A percentile compares a stretch with the other conserved stretches of the same genome.
Conservation (phyloP, 352 stramenopile species). For the Globisporangium splendens region DNA sequence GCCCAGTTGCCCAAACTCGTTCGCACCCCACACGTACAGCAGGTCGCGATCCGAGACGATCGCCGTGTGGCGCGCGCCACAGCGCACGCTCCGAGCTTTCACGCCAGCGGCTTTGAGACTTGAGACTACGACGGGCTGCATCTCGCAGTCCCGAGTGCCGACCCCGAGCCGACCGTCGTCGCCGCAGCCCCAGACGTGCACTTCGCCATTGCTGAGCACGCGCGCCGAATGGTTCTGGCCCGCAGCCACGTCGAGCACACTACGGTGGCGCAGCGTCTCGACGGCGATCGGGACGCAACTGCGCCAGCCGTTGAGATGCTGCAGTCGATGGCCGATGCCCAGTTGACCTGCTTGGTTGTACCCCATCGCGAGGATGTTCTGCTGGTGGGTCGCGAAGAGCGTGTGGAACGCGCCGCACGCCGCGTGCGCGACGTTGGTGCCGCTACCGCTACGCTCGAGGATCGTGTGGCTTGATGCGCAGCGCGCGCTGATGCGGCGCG, state of each 20-base stretch:
- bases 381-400: constrained; percentile 72
- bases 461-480: constrained; percentile 63
- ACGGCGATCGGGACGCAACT: constrained; percentile 58
- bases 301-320: constrained; percentile 60
- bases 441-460: constrained; percentile 29
- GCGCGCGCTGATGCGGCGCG: constrained; percentile 42
- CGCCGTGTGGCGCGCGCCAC: constrained; percentile 63
- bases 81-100: constrained; percentile 45
- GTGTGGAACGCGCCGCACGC: constrained; percentile 68
- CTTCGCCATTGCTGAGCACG: constrained; percentile 63
- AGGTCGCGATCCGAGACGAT: constrained; percentile 60
- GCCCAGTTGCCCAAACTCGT: constrained; percentile 78
- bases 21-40: constrained; percentile 77
- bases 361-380: constrained; percentile 71
- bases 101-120: constrained; percentile 40
- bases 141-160: constrained; percentile 32
- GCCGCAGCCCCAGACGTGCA: constrained; percentile 75
- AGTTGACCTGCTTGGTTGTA: constrained; percentile 81
- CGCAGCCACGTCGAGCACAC: constrained; percentile 63
- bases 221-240: constrained; percentile 75
- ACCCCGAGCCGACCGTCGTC: constrained; percentile 65
- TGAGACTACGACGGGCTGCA: constrained; percentile 28
- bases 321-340: constrained; percentile 56
- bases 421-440: constrained; percentile 61
- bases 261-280: constrained; percentile 43